Evolutionary conservation across 2,329 filamentous ascomycete species (phyloP), one percentile per base, ranked within the genome.

Genomic region (Fusarium mexicanum): DNA sequence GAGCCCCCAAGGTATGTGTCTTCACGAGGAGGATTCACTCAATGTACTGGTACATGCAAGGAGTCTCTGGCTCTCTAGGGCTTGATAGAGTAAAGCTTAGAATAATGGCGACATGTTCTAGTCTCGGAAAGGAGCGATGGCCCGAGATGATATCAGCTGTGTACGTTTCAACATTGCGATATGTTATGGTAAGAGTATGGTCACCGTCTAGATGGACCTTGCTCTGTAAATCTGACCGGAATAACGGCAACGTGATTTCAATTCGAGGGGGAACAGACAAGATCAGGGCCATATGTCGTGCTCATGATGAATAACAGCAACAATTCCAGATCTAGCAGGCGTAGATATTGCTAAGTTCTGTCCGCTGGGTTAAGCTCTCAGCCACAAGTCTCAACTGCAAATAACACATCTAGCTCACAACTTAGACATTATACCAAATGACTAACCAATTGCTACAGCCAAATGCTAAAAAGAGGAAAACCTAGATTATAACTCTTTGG

Each of bases 51-150:
- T 58, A 58, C 54, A 58, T 58, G 2, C 22, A 22, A 6, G 17
- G 22, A 20, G 17, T 5, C 4, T 33, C 29, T 20, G 6, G 5
- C 5, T 46, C 0, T 35, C 18, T 44, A 17, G 13, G 5, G 9
- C 29, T 17, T n/a, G 38, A 12, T 46, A 5, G 1, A 22, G 26
- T n/a, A 33, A 43, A 11, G 37, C 11, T 11, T 6, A 4, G 22
- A 7, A 10, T 2, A 9, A 46, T 20, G 16, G 20, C 9, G 13
- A 46, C 6, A 58, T 6, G 17, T 11, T 26, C 54, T 58, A 58
- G 54, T 46, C 54, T 46, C 12, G 38, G 40, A 58, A 46, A 26
- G 54, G 54, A 18, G 40, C 40, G 26, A 58, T 35, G 22, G 12
- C 2, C 54, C 54, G 54, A 35, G 29, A 24, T 55, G 24, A 2